Base-by-base conservation (phyloP, 2,329 filamentous ascomycete species). In the Fusarium pininemorale region DNA sequence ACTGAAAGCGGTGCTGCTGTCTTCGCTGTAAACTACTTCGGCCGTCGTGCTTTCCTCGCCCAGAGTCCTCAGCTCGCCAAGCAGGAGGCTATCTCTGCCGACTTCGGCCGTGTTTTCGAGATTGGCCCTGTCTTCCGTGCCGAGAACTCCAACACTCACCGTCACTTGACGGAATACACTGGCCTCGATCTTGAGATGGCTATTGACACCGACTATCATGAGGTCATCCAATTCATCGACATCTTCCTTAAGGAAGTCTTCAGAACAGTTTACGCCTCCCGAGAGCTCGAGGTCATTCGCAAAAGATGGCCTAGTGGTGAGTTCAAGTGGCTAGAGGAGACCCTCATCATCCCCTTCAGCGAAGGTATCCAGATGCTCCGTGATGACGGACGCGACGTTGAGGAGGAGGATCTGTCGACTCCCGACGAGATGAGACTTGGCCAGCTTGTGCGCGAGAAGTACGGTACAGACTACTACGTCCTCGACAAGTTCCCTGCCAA, bases 121-220 rank as follows among this genome's bases (percentile, higher is more conserved):
- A 80, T 87, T 63, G 80, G 84, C 66, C 81, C 76, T 10, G 95
- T 98, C 12, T 98, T 98, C 87, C 91, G 95, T 75, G 95, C 95
- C 2, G 95, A 98, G 81, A 97, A 98, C 85, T 97, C 94, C 80
- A 98, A 98, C 82, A 98, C 95, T 0, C 95, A 98, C 79, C 91
- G 95, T 42, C 95, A 98, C 81, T 87, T 98, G 86, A 98, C 95
- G 1, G 95, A 98, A 81, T 98, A 97, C 81, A 98, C 95, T 9
- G 95, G 95, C 63, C 87, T 98, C 37, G 95, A 98, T 87, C 83
- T 98, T 24, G 95, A 98, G 80, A 98, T 98, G 96, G 89, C 92
- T 7, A 94, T 98, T 72, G 92, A 95, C 56, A 90, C 93, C 77
- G 92, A 97, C 81, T 98, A 98, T 81, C 92, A 97, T 78, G 95